Conservation (phyloP, 2,329 filamentous ascomycete genomes). For the Tolypocladium endophyticum region DNA sequence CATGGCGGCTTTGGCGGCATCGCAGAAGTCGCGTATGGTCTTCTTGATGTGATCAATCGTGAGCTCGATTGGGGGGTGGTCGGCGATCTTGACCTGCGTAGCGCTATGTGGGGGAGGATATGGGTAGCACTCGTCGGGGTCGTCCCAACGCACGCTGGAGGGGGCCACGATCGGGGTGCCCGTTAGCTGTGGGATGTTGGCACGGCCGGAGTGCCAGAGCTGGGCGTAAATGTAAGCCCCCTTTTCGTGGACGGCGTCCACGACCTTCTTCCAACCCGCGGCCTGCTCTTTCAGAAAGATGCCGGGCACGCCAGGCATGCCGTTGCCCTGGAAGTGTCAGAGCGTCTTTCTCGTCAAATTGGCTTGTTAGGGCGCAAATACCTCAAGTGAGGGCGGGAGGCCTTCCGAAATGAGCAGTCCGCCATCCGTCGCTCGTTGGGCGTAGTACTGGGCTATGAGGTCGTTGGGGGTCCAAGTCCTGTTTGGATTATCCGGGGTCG, state of each 20-base stretch:
- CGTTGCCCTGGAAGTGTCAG: background rate
- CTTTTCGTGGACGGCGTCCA: background rate
- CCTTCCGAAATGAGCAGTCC: conserved; percentile 33
- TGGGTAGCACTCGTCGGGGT: background rate
- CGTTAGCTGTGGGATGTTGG: background rate
- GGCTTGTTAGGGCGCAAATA: conserved; percentile 24
- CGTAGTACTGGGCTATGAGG: conserved; percentile 30
- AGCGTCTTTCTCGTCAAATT: background rate
- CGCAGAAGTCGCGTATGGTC: background rate
- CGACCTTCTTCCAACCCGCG: background rate
- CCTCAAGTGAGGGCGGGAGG: conserved; percentile 35
- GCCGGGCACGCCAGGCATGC: background rate
- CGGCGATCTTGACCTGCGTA: background rate
- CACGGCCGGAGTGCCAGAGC: background rate
- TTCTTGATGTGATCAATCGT: background rate
- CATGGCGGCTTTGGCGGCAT: background rate
- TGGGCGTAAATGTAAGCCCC: background rate
- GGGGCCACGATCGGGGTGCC: background rate
- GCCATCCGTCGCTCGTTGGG: conserved; percentile 27
- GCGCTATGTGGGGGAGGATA: background rate
- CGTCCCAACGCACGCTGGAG: background rate
- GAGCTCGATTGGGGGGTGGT: background rate
- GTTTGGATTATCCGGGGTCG: conserved; percentile 33
- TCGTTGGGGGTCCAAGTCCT: conserved; percentile 36
- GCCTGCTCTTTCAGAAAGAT: background rate